Conservation (phyloP, 192 early-diverging fungal species). For the Entophlyctis helioformis region DNA sequence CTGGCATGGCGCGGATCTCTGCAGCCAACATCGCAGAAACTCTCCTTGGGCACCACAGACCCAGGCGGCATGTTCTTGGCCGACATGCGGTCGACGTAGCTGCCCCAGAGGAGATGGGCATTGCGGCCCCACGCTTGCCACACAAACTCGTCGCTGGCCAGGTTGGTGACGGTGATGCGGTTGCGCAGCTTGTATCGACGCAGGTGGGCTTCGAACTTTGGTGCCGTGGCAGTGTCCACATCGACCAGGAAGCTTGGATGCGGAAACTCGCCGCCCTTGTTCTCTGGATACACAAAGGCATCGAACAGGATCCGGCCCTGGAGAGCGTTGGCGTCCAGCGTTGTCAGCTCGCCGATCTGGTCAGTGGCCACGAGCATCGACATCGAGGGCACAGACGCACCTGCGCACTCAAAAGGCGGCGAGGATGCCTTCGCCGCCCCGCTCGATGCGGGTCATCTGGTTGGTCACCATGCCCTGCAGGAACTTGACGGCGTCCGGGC, state of each 20-base stretch:
- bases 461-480: constrained; percentile 88
- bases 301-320: constrained; percentile 84
- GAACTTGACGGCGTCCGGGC: constrained; percentile 67
- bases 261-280: constrained; percentile 43
- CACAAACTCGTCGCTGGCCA: constrained; percentile 42
- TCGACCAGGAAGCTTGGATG: constrained; percentile 68
- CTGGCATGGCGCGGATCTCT: constrained; percentile 40
- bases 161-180: constrained; percentile 59
- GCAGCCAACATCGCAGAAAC: constrained; percentile 17
- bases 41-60: constrained; percentile 13
- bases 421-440: constrained; percentile 64
- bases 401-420: constrained; percentile 73
- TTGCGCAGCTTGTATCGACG: constrained; percentile 67
- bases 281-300: constrained; percentile 74
- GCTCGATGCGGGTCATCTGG: constrained; percentile 59
- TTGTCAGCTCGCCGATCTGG: too few species aligned
- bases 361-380: too few species aligned
- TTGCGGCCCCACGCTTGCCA: constrained; percentile 69
- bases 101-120: constrained; percentile 17
- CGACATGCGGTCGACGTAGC: not conserved
- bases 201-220: constrained; percentile 50
- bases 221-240: constrained; percentile 43
- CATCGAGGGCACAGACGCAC: constrained; percentile 8
- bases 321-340: not conserved
- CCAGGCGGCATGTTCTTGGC: constrained; percentile 9